phyloP scores from a whole-genome alignment of 352 stramenopile species.

The Globisporangium cystogenes region DNA sequence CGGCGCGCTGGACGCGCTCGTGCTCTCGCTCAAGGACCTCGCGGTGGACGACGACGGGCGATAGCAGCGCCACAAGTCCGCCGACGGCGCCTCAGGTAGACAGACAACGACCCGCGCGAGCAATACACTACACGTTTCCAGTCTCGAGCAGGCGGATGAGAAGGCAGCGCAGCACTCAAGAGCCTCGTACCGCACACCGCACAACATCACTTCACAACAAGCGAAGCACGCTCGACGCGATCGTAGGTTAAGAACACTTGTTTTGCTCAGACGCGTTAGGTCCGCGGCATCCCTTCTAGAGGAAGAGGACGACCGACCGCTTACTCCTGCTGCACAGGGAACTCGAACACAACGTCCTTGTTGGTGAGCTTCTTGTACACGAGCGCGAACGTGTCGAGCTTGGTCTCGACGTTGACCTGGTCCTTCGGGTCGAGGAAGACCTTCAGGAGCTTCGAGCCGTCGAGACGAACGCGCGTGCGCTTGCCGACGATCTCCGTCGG shows the following conservation, averaged over 20 bases:
- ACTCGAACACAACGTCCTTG: slow-evolving; percentile 99
- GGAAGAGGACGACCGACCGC: slow-evolving; percentile 2
- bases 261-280: slow-evolving; percentile 36
- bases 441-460: slow-evolving; percentile 98
- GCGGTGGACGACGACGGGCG: slow-evolving; percentile 65
- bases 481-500: slow-evolving; percentile 99
- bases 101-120: too few species aligned
- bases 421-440: slow-evolving; percentile 98
- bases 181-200: too few species aligned
- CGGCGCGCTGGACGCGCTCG: slow-evolving; percentile 36
- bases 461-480: slow-evolving; percentile 95
- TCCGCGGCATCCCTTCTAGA: background rate
- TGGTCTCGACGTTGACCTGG: slow-evolving; percentile 98
- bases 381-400: slow-evolving; percentile 98
- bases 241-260: slow-evolving; percentile 9
- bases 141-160: too few species aligned
- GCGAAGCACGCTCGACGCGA: background rate
- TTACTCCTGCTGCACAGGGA: slow-evolving; percentile 89
- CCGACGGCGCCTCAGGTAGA: background rate
- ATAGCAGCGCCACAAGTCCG: slow-evolving; percentile 28
- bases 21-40: slow-evolving; percentile 30
- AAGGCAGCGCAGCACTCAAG: too few species aligned
- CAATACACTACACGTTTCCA: background rate
- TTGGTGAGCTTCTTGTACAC: slow-evolving; percentile 99
- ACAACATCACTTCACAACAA: too few species aligned